Base-by-base conservation (phyloP, 768 basidiomycete genomes). In the Leccinum pellstonianum region DNA sequence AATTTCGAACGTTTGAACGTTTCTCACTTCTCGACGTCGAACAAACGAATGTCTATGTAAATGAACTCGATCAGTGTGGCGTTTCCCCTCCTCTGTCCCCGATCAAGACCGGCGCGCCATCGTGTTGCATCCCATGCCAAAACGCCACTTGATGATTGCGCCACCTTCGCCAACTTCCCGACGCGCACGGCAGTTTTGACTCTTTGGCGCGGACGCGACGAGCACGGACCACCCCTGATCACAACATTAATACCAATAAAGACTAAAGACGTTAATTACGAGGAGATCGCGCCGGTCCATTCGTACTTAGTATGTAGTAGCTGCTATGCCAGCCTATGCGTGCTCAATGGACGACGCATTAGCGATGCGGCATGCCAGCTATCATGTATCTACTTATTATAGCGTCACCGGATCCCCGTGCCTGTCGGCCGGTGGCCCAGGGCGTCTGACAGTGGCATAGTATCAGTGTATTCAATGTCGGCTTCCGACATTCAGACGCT, bases 101-200 rank as follows among this genome's bases (percentile, higher is more conserved):
- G 41, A 43, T 43, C 41, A 19, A 43, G 41, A 19, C 41, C 41
- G 38, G 17, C 31, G 51, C 25, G 25, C 56, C 12, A 37, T 35
- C 33, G n/a, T 57, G 35, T 14, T 21, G 8, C 35, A n/a, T 56
- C 52, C 3, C 56, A 21, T 15, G 56, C 56, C 56, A 56, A 21
- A 55, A 37, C 56, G 54, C 53, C 56, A 57, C 53, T 50, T 17
- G 27, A 29, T 31, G 41, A 43, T 10, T 38, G 29, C 41, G 25
- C n/a, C 38, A 41, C 8, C 38, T 38, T 1, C 17, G 17, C 49
- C 15, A 19, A 15, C 9, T 11, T 11, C 29, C 55, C 55, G 55
- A 52, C 27, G 38, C 14, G 46, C 38, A 21, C 54, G 54, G 54
- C 7, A 19, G 14, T 9, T 33, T 43, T 43, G 41, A 43, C 41